Evolutionary conservation across 2,329 filamentous ascomycete genomes (phyloP).

Genomic region (Curvularia verruculosa): DNA sequence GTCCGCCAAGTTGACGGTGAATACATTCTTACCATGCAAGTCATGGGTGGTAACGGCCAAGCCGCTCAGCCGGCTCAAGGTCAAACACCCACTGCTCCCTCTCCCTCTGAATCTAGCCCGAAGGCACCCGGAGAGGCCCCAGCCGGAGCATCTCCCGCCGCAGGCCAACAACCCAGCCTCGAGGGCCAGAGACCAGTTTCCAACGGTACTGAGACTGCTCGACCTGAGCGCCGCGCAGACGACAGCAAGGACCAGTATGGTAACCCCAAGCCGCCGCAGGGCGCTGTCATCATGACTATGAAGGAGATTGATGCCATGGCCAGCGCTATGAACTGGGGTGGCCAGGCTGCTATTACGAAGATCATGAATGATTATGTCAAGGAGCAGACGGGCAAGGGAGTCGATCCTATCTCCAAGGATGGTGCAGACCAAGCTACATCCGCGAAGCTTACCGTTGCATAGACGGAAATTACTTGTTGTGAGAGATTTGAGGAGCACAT

Average conservation of each 20-base stretch:
- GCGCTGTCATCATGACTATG: constrained; percentile 44
- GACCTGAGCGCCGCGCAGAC: constrained; percentile 20
- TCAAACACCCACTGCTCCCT: background rate
- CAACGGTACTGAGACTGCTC: constrained; percentile 20
- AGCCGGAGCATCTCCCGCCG: background rate
- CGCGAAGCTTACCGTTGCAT: constrained; percentile 4
- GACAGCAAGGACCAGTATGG: constrained; percentile 31
- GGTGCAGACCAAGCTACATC: background rate
- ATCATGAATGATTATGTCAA: constrained; percentile 47
- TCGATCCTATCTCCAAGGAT: constrained; percentile 3
- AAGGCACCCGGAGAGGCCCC: background rate
- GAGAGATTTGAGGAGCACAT: background rate
- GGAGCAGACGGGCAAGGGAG: constrained; percentile 29
- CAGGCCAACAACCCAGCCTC: constrained; percentile 10
- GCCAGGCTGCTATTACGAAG: constrained; percentile 39
- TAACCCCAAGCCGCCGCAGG: constrained; percentile 26
- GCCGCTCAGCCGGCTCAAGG: constrained; percentile 7
- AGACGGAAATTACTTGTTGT: background rate
- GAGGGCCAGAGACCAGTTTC: constrained; percentile 10
- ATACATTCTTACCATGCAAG: constrained; percentile 45
- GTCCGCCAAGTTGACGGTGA: constrained; percentile 46
- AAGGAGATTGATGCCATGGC: constrained; percentile 44
- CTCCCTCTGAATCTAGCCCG: background rate
- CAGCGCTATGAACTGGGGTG: constrained; percentile 32
- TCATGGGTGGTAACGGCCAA: constrained; percentile 22